Conservation (phyloP, 345 rosid genomes). For the sweet orange (Citrus sinensis) region DNA sequence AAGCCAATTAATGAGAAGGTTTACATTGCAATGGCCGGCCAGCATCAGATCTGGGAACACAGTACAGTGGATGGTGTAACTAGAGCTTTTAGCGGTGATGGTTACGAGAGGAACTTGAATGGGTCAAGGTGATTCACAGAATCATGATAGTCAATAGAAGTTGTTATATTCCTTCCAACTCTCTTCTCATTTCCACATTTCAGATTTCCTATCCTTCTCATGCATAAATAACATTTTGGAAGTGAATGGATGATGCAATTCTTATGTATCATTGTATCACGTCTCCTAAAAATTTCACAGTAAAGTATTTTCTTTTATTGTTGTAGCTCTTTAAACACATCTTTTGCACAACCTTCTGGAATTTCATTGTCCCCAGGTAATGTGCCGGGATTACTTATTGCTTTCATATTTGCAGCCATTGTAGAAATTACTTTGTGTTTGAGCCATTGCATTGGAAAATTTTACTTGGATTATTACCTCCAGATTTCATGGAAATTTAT, state of each 20-base stretch:
- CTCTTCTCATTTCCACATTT: background rate
- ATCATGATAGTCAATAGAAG: background rate
- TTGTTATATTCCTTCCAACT: background rate
- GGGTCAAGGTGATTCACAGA: constrained; percentile 66
- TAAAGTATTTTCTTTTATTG: constrained; percentile 15
- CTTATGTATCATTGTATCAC: background rate
- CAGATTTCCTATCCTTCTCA: constrained; percentile 1
- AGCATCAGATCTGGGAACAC: constrained; percentile 95
- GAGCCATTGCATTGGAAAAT: background rate
- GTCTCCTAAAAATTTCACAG: background rate
- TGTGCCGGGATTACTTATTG: constrained; percentile 6
- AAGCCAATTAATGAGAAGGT: constrained; percentile 67
- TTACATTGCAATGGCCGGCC: constrained; percentile 95
- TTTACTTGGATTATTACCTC: constrained; percentile 13
- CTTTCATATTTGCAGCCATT: constrained; percentile 1
- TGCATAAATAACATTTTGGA: background rate
- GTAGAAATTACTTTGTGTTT: background rate
- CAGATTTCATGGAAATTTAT: constrained; percentile 67
- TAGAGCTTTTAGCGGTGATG: constrained; percentile 85
- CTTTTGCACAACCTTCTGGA: constrained; percentile 96
- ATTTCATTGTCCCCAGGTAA: constrained; percentile 74
- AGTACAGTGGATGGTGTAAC: constrained; percentile 57
- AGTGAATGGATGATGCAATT: background rate
- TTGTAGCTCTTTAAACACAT: constrained; percentile 66
- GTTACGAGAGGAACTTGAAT: constrained; percentile 87